phyloP scores from a whole-genome alignment of 108 stramenopile genomes.

The Skeletonema potamos region DNA sequence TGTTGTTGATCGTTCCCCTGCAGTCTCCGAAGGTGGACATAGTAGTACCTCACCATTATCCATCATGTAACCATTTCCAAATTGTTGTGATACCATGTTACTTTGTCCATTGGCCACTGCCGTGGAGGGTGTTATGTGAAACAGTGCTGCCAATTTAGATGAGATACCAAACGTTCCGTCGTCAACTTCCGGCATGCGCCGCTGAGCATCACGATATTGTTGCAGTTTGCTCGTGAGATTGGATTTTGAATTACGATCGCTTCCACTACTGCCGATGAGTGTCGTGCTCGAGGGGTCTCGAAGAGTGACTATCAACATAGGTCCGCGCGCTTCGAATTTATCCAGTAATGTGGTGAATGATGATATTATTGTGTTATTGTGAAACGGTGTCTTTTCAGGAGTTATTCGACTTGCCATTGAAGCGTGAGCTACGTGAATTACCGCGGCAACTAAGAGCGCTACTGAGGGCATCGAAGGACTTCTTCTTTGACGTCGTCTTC shows the following conservation, averaged over 20 bases:
- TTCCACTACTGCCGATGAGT: background rate
- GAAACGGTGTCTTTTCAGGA: background rate
- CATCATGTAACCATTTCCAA: constrained; percentile 28
- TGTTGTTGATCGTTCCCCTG: background rate
- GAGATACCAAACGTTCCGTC: constrained; percentile 23
- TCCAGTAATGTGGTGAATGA: constrained; percentile 3
- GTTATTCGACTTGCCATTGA: background rate
- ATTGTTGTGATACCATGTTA: constrained; percentile 7
- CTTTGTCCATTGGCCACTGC: background rate
- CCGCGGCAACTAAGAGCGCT: background rate
- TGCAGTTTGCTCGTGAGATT: background rate
- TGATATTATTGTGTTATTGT: background rate
- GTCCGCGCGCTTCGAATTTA: constrained; percentile 36
- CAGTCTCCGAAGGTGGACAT: constrained; percentile 7
- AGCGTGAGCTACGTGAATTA: background rate
- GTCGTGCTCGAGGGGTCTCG: constrained; percentile 28
- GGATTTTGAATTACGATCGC: background rate
- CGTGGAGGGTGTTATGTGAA: constrained; percentile 19
- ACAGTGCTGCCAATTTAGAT: constrained; percentile 29
- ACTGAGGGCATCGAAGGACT: background rate
- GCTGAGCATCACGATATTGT: background rate
- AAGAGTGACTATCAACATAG: constrained; percentile 38
- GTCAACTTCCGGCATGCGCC: background rate
- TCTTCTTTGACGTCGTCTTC: too few relatives aligned
- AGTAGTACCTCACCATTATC: constrained; percentile 34